Evolutionary conservation across 345 rosid species (phyloP).

Genomic region (Litchi chinensis): DNA sequence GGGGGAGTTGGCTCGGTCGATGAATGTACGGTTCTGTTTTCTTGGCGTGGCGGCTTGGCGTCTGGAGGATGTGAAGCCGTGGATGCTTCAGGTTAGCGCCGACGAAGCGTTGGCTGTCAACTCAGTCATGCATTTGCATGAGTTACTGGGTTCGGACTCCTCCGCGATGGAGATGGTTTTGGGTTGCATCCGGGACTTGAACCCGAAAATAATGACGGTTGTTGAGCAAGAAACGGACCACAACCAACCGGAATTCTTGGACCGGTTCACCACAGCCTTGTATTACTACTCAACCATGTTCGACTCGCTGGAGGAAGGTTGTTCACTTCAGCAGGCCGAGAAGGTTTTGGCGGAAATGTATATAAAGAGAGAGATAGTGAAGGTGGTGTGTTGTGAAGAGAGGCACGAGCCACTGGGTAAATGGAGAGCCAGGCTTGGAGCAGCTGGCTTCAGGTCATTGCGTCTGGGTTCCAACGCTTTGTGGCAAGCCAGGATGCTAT

Average conservation of each 20-base stretch:
- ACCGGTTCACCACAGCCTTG: conserved; percentile 73
- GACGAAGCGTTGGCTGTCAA: conserved; percentile 78
- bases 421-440: conserved; percentile 61
- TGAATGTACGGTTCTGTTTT: conserved; percentile 70
- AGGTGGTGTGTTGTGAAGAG: conserved; percentile 81
- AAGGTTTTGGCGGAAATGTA: conserved; percentile 71
- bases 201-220: conserved; percentile 69
- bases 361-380: conserved; percentile 66
- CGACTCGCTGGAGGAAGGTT: conserved; percentile 69
- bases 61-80: conserved; percentile 76
- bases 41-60: conserved; percentile 62
- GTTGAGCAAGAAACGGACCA: conserved; percentile 91
- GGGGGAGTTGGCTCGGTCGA: conserved; percentile 70
- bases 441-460: conserved; percentile 62
- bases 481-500: conserved; percentile 82
- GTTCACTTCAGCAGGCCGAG: conserved; percentile 46
- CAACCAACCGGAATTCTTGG: conserved; percentile 63
- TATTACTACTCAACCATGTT: conserved; percentile 85
- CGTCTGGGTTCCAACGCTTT: conserved; percentile 81
- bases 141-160: conserved; percentile 45
- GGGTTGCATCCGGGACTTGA: conserved; percentile 54
- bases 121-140: conserved; percentile 81
- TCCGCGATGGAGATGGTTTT: conserved; percentile 55
- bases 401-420: conserved; percentile 68
- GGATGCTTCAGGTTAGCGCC: conserved; percentile 72